A percentile compares a stretch with the other conserved stretches of the same genome.
Conservation (phyloP, 257 asterid species). For the Gentiana macrophylla region DNA sequence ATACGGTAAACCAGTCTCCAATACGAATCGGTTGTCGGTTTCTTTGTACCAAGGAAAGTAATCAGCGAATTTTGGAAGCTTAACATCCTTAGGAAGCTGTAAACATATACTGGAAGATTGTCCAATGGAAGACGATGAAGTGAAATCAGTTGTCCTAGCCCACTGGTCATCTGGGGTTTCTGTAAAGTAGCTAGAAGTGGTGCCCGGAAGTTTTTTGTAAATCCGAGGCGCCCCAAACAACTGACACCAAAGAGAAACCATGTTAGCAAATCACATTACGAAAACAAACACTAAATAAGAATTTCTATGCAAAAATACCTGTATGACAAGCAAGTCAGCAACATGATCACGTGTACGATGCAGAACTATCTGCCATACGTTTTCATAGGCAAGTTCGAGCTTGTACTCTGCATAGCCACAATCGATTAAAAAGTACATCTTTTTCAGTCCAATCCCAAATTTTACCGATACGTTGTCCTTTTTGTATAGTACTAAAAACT, state of each 20-base stretch:
- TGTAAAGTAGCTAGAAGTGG: conserved; percentile 23
- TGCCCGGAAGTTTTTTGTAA: conserved; percentile 33
- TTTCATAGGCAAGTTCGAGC: conserved; percentile 65
- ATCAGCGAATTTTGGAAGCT: conserved; percentile 55
- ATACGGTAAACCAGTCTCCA: conserved; percentile 37
- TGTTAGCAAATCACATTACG: background rate
- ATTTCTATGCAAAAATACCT: no score
- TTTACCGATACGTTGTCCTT: conserved; percentile 23
- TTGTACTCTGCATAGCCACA: conserved; percentile 25
- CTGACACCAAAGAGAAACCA: conserved; percentile 16
- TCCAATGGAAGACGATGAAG: conserved; percentile 49
- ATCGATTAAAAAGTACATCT: conserved; percentile 29
- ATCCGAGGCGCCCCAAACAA: conserved; percentile 80
- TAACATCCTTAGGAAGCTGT: conserved; percentile 38
- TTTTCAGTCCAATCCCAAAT: conserved; percentile 53
- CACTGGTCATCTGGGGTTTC: conserved; percentile 71
- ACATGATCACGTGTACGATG: no score
- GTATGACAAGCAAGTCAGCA: no score
- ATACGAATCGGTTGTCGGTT: conserved; percentile 22
- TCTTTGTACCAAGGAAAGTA: conserved; percentile 46
- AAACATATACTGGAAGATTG: conserved; percentile 79
- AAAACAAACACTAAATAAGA: no score
- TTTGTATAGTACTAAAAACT: conserved; percentile 46
- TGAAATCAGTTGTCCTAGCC: conserved; percentile 79
- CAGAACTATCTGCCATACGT: conserved; percentile 61